Conservation (phyloP, 164 flowering plant species). For the grape (Vitis vinifera) region DNA sequence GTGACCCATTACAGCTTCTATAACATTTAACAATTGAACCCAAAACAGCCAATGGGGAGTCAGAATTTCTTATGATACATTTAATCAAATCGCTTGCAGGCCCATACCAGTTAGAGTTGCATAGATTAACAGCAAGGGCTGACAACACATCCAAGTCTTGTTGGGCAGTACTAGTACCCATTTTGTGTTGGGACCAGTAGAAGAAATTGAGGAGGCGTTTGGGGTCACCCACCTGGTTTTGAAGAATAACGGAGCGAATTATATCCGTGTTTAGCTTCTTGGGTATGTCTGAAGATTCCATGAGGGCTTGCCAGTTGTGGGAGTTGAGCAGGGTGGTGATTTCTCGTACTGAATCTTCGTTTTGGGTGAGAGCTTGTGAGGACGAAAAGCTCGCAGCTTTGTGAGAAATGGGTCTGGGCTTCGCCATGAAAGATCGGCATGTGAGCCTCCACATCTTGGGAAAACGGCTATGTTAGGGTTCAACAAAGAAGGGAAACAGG, state of each 20-base stretch:
- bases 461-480: no score
- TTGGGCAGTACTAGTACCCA: conserved; percentile 22
- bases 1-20: no score
- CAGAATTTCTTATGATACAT: no score
- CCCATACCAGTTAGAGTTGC: conserved; percentile 19
- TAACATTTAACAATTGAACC: no score
- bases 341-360: conserved; percentile 25
- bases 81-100: no score
- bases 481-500: no score
- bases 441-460: no score
- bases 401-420: no score
- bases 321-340: conserved; percentile 39
- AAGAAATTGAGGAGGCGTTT: conserved; percentile 57
- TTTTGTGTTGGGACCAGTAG: conserved; percentile 44
- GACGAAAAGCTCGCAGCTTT: no score
- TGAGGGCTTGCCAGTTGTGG: conserved; percentile 43
- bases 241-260: conserved; percentile 40
- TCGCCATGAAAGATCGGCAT: no score
- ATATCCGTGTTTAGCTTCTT: conserved; percentile 46
- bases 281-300: conserved; percentile 38
- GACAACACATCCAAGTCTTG: conserved; percentile 45
- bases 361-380: no score
- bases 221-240: conserved; percentile 36
- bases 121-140: conserved; percentile 44
- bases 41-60: no score